phyloP scores from a whole-genome alignment of 2,329 filamentous ascomycete genomes.

The Daldinia eschscholtzii region DNA sequence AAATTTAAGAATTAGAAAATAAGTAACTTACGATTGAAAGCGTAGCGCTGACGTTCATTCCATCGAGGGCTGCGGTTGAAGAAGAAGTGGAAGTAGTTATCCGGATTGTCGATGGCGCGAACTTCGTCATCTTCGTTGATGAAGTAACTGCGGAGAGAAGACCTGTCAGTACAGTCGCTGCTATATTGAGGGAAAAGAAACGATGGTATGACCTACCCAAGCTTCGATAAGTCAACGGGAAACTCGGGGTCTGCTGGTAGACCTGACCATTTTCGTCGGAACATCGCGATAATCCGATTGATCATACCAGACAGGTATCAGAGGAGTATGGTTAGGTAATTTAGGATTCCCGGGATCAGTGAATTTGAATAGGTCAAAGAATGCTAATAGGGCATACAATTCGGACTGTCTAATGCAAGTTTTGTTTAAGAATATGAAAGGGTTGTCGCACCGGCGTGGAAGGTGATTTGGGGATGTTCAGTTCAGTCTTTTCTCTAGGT shows the following conservation, averaged over 20 bases:
- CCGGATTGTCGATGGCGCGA: constrained; percentile 74
- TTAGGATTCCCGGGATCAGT: not conserved
- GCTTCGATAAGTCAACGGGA: constrained; percentile 71
- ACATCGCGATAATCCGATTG: constrained; percentile 70
- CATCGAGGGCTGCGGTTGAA: constrained; percentile 79
- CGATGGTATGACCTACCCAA: constrained; percentile 71
- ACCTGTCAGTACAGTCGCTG: not conserved
- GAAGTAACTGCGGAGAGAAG: constrained; percentile 69
- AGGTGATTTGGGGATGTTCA: not conserved
- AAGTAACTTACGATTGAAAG: constrained; percentile 74
- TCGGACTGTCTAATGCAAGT: not conserved
- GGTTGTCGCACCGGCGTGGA: not conserved
- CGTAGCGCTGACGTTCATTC: constrained; percentile 80
- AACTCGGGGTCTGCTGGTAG: constrained; percentile 80
- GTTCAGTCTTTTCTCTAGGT: not conserved
- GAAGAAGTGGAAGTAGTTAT: constrained; percentile 80
- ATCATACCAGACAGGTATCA: not conserved
- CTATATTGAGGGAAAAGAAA: constrained; percentile 2
- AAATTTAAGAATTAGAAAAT: not conserved
- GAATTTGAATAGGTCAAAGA: not conserved
- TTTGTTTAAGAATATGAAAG: not conserved
- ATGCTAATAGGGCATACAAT: not conserved
- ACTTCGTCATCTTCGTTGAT: constrained; percentile 82
- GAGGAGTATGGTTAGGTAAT: not conserved
- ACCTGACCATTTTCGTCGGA: constrained; percentile 74